These are phyloP conservation scores for Penicillium paneum DNA, from an alignment of 2,329 filamentous ascomycete species.

Conservation along the genomic window DNA sequence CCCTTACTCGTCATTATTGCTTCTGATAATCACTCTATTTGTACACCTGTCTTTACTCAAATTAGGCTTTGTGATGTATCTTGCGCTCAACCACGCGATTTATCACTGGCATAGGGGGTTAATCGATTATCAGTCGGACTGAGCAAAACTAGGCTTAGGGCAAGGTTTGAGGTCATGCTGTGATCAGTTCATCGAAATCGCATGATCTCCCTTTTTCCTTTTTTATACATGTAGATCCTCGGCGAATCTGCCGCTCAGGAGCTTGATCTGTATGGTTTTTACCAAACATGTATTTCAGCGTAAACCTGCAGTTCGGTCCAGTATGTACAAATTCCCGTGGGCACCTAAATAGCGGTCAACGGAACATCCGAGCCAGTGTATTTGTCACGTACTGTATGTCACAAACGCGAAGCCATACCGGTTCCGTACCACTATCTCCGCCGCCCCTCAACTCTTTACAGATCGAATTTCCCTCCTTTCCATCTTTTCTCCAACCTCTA, in stretches of 20 bases:
- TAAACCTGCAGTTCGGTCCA: background rate
- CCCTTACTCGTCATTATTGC: background rate
- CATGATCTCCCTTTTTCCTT: constrained; percentile 7
- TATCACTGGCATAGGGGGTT: constrained; percentile 13
- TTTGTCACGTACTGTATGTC: constrained; percentile 4
- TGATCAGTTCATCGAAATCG: constrained; percentile 5
- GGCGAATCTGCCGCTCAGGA: constrained; percentile 4
- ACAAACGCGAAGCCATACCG: constrained; percentile 1
- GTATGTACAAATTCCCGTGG: background rate
- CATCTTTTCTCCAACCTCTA: constrained; percentile 6
- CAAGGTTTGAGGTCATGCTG: background rate
- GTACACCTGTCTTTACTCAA: background rate
- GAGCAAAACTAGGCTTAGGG: background rate
- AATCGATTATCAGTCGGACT: background rate
- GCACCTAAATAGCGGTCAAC: background rate
- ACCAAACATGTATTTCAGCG: background rate
- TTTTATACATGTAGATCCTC: constrained; percentile 8
- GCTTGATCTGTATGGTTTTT: constrained; percentile 4
- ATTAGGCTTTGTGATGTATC: constrained; percentile 28
- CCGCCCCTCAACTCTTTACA: constrained; percentile 22
- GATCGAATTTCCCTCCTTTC: constrained; percentile 18
- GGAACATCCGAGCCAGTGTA: background rate
- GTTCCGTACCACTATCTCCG: constrained; percentile 12
- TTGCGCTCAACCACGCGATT: constrained; percentile 19
- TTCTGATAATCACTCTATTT: constrained; percentile 1